Base-by-base conservation (phyloP, 257 asterid species). In the Misopates orontium region DNA sequence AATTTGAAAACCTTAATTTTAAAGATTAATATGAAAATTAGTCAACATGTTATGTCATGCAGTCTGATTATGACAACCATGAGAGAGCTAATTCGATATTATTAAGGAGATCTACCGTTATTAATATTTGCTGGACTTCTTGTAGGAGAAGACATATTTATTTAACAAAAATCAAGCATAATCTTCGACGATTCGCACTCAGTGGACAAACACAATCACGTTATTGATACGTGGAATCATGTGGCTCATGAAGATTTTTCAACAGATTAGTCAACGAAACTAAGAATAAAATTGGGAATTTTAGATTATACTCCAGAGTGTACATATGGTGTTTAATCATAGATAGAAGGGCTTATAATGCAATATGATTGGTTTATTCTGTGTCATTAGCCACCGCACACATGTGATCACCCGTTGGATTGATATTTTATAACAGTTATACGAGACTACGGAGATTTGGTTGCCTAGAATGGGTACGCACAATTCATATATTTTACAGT, bases 61-160 rank as follows among this genome's bases (percentile, higher is more conserved):
- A 36, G 66, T 62, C 71, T 15, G 23, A 52, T 54, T 31, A 13
- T 28, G 57, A 57, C 68, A 28, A 20, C 8, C 77, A 73, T 73
- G 73, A 51, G 48, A 53, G 65, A 55, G 54, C 55, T 31, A 54
- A 58, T 15, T 64, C 22, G 0, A 47, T 41, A 57, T 22, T 54
- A 21, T 40, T 58, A 50, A 49, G 57, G 51, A 50, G 32, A 51
- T 19, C 17, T 41, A 23, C 4, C 17, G 14, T 8, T 49, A 66
- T 28, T 28, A 28, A 36, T 11, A 36, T 36, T 36, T 36, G 6
- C 42, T 36, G 42, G 42, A 36, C 10, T 36, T 36, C 42, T 1
- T 5, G 42, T 42, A 66, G 18, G 57, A 17, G 57, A 15, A 67
- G 20, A 44, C 13, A 7, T 44, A 65, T 51, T 59, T n/a, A 36